Conservation (phyloP, 2,329 filamentous ascomycete genomes). For the Trichoderma simmonsii region DNA sequence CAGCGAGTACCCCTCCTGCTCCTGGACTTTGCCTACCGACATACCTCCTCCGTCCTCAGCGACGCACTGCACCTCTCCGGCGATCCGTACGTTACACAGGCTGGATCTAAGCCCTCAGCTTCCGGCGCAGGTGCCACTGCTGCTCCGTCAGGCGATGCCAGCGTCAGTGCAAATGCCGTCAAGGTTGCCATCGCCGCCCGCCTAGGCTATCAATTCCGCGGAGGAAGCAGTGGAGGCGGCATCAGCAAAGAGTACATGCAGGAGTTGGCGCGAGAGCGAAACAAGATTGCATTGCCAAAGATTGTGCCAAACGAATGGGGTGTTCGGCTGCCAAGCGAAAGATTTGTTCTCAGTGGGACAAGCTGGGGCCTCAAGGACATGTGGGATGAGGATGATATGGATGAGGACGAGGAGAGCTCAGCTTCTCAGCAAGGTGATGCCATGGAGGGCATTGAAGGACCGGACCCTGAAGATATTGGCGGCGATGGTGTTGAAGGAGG, state of each 20-base stretch:
- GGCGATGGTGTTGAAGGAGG: constrained; percentile 49
- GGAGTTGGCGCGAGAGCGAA: constrained; percentile 69
- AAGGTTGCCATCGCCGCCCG: constrained; percentile 69
- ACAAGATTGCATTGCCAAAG: constrained; percentile 62
- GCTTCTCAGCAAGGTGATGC: constrained; percentile 41
- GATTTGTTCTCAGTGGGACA: constrained; percentile 64
- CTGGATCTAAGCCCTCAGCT: constrained; percentile 50
- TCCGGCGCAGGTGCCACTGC: constrained; percentile 49
- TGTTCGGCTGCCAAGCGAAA: constrained; percentile 62
- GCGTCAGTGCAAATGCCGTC: constrained; percentile 64
- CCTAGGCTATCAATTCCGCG: constrained; percentile 65
- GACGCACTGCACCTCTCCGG: constrained; percentile 67
- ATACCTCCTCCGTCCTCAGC: constrained; percentile 67
- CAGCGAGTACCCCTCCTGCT: constrained; percentile 78
- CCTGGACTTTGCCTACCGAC: constrained; percentile 83
- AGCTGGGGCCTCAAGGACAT: constrained; percentile 62
- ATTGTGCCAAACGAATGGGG: constrained; percentile 66
- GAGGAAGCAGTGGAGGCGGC: constrained; percentile 50
- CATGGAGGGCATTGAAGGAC: constrained; percentile 48
- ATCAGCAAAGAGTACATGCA: constrained; percentile 72
- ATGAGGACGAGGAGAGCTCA: constrained; percentile 40
- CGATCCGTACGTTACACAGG: constrained; percentile 63
- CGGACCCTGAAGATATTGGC: constrained; percentile 41
- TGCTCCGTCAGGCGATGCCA: constrained; percentile 48
- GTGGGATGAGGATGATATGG: constrained; percentile 51